Evolutionary conservation across 352 stramenopile genomes (phyloP), one percentile per base, ranked within the genome.

Genomic region (Pythium pectinolyticum): DNA sequence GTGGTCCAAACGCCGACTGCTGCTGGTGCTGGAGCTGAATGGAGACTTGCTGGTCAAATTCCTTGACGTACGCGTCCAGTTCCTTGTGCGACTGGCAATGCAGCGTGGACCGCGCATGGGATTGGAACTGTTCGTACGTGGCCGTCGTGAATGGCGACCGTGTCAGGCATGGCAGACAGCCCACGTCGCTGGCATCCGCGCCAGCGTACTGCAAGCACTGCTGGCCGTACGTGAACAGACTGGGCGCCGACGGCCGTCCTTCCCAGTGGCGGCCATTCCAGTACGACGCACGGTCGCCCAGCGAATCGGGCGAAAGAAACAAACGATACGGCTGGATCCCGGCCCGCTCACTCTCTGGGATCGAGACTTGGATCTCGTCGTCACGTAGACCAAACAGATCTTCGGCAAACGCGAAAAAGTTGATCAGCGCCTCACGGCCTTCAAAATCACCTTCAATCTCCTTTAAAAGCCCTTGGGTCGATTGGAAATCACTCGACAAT

Each of bases 401-500:
- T 67, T 92, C 74, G 12, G 77, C 79, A 32, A 92, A 89, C 24
- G 72, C 72, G 48, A 89, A 90, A 46, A 80, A 90, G 61, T 88
- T 83, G 41, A 92, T 56, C 30, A 94, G 67, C 2, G 82, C 72
- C 39, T 90, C 83, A 5, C 83, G 75, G 2, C 80, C 82, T 81
- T 94, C 85, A 63, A 92, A 94, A 37, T 92, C 83, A 10, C 85
- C 85, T 63, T 94, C 85, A 19, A 94, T 55, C 51, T 94, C 85
- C 19, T 76, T 72, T 28, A 92, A 52, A 1, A 92, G 50, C 4
- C 88, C 76, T 34, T 89, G 78, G 27, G 74, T 97, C 28, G 80
- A 82, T 19, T 98, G 55, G 57, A 96, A 97, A 57, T 99, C 95
- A 46, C 77, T 69, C 2, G 88, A 96, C 2, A 99, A 77, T 17